Conservation (phyloP, 768 basidiomycete genomes). For the Chalciporus pseudorubinellus region DNA sequence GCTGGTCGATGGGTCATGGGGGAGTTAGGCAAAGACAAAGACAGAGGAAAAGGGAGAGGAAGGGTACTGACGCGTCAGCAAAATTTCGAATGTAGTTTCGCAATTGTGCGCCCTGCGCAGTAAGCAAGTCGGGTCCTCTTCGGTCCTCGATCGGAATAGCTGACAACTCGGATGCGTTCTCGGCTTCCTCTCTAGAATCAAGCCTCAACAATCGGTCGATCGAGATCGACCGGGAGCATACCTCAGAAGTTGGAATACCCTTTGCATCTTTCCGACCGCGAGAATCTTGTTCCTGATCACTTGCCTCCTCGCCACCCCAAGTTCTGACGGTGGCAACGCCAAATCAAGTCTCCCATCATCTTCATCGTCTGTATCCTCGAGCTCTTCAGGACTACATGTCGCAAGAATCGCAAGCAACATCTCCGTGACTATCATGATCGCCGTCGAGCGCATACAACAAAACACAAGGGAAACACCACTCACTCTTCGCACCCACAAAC, state of each 20-base stretch:
- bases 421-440: constrained; percentile 70
- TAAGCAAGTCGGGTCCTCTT: constrained; percentile 54
- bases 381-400: constrained; percentile 91
- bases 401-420: constrained; percentile 95
- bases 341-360: constrained; percentile 32
- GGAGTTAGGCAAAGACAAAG: too few relatives aligned
- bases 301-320: constrained; percentile 55
- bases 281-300: constrained; percentile 93
- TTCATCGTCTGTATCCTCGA: constrained; percentile 63
- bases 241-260: constrained; percentile 87
- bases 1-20: constrained; percentile 39
- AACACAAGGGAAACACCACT: constrained; percentile 25
- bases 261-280: constrained; percentile 88
- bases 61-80: constrained; percentile 64
- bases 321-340: constrained; percentile 38
- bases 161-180: constrained; percentile 69
- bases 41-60: neutral
- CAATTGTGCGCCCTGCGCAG: constrained; percentile 56
- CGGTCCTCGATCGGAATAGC: constrained; percentile 35
- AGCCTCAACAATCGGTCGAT: neutral
- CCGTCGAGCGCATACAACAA: neutral
- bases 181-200: constrained; percentile 64
- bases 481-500: constrained; percentile 97
- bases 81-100: constrained; percentile 65
- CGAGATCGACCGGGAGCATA: constrained; percentile 35